Percentiles rank a stretch among this genome's conserved stretches.
These are phyloP conservation scores for Myxozyma monticola DNA, from an alignment of 805 yeast genomes.

Conservation along the genomic window DNA sequence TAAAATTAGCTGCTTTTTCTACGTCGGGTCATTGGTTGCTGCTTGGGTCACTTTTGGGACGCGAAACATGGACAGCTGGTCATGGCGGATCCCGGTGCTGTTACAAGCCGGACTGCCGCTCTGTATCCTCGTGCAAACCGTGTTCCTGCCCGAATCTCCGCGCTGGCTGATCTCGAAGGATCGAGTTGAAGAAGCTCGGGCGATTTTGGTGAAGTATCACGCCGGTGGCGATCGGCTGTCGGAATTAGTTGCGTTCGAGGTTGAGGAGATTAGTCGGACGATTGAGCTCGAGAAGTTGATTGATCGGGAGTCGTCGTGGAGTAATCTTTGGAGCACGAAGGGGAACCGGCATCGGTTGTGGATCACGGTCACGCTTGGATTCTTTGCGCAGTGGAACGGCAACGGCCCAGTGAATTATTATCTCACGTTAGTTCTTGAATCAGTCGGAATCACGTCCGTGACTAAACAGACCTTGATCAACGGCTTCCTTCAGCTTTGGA, in stretches of 20 bases:
- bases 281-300: conserved; percentile 43
- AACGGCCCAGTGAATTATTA: conserved; percentile 55
- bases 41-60: conserved; percentile 54
- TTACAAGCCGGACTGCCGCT: conserved; percentile 52
- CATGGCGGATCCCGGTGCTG: conserved; percentile 58
- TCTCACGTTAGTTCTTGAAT: conserved; percentile 49
- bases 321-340: conserved; percentile 44
- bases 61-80: conserved; percentile 39
- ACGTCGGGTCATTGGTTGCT: conserved; percentile 50
- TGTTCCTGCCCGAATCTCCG: conserved; percentile 61
- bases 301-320: conserved; percentile 39
- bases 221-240: conserved; percentile 43
- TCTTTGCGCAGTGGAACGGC: conserved; percentile 51
- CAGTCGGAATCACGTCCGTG: conserved; percentile 54
- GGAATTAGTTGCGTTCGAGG: conserved; percentile 42
- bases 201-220: conserved; percentile 44
- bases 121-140: conserved; percentile 49
- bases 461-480: conserved; percentile 39
- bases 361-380: conserved; percentile 40
- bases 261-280: conserved; percentile 44
- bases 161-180: conserved; percentile 64
- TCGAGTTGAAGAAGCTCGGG: conserved; percentile 55
- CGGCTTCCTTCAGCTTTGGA: conserved; percentile 50
- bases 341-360: conserved; percentile 48
- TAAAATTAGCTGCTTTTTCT: conserved; percentile 44